Evolutionary conservation across 2,329 filamentous ascomycete species (phyloP).

Genomic region (Juglanconis oblonga): DNA sequence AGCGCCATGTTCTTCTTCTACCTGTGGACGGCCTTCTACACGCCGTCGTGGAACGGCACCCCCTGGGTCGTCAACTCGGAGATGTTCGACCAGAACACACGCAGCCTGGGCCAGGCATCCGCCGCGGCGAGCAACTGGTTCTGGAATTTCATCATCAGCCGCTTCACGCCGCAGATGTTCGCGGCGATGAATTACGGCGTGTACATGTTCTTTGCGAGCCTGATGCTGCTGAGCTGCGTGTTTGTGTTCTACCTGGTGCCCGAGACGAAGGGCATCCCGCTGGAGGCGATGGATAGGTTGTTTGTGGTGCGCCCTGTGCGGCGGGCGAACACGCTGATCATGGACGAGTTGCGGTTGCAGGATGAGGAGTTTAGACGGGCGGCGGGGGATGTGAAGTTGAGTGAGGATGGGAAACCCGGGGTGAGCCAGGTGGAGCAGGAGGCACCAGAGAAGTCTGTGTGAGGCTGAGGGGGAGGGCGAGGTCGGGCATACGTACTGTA

Average conservation of each 20-base stretch:
- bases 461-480: too few species aligned
- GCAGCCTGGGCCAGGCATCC: slow-evolving; percentile 68
- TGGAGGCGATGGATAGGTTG: slow-evolving; percentile 63
- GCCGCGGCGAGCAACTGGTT: slow-evolving; percentile 73
- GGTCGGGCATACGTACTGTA: too few species aligned
- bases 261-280: slow-evolving; percentile 63
- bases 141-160: slow-evolving; percentile 66
- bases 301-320: slow-evolving; percentile 49
- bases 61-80: slow-evolving; percentile 75
- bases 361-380: slow-evolving; percentile 34
- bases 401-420: slow-evolving; percentile 25
- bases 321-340: slow-evolving; percentile 40
- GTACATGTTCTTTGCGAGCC: slow-evolving; percentile 65
- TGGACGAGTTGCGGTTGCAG: slow-evolving; percentile 38
- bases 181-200: slow-evolving; percentile 58
- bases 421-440: slow-evolving; percentile 26
- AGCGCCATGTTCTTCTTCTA: slow-evolving; percentile 71
- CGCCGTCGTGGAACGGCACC: slow-evolving; percentile 68
- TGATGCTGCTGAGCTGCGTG: slow-evolving; percentile 55
- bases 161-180: slow-evolving; percentile 68
- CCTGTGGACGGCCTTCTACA: slow-evolving; percentile 71
- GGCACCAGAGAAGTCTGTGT: slow-evolving; percentile 1
- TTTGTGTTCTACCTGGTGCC: slow-evolving; percentile 64
- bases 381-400: slow-evolving; percentile 17
- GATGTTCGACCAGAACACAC: slow-evolving; percentile 70